A percentile compares a stretch with the other conserved stretches of the same genome.
These are phyloP conservation scores for Diaporthe capsici DNA, from an alignment of 2,329 filamentous ascomycete genomes.

Conservation along the genomic window DNA sequence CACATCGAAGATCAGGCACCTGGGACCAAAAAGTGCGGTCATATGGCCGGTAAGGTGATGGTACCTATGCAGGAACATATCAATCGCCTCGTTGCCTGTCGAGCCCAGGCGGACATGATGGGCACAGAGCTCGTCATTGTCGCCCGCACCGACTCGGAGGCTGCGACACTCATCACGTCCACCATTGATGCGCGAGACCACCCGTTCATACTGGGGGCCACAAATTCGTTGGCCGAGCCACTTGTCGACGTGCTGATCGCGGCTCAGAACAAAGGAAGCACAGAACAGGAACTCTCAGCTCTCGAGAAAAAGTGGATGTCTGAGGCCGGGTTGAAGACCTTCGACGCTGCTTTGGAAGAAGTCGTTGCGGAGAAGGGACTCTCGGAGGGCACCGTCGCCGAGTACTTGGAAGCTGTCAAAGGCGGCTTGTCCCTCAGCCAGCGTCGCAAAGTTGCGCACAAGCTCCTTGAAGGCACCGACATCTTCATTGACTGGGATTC, in stretches of 20 bases:
- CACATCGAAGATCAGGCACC: conserved; percentile 99
- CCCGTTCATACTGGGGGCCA: conserved; percentile 89
- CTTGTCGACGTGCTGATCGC: conserved; percentile 92
- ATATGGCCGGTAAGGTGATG: conserved; percentile 98
- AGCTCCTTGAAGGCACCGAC: conserved; percentile 79
- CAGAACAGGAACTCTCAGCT: conserved; percentile 83
- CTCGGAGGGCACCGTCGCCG: conserved; percentile 67
- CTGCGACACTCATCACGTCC: conserved; percentile 95
- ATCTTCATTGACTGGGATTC: conserved; percentile 96
- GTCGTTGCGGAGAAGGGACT: conserved; percentile 74
- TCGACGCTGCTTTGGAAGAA: conserved; percentile 88
- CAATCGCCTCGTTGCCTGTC: conserved; percentile 95
- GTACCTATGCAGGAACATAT: conserved; percentile 98
- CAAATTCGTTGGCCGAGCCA: conserved; percentile 86
- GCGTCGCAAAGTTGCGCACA: conserved; percentile 83
- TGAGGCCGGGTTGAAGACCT: conserved; percentile 86
- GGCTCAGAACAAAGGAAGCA: conserved; percentile 86
- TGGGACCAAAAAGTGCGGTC: conserved; percentile 98
- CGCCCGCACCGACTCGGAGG: conserved; percentile 96
- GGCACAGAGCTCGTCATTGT: conserved; percentile 90
- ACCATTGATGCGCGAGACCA: conserved; percentile 98
- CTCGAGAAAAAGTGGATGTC: conserved; percentile 91
- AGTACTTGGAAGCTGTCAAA: conserved; percentile 78
- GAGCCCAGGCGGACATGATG: conserved; percentile 99
- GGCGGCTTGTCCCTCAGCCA: conserved; percentile 86